Conservation (phyloP, 2,329 filamentous ascomycete species). For the Colletotrichum gigasporum region DNA sequence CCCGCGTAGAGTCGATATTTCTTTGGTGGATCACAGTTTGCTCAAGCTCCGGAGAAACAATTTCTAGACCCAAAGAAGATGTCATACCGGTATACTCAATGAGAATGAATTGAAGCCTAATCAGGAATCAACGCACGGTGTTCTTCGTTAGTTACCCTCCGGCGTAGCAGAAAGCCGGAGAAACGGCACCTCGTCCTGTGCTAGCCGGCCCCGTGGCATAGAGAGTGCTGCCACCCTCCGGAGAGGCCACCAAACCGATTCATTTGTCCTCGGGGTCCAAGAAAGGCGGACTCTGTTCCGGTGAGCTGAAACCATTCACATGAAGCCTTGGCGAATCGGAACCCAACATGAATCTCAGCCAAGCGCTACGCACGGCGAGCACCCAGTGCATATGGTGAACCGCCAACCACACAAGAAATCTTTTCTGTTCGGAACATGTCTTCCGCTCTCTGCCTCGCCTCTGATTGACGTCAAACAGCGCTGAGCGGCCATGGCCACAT, state of each 20-base stretch:
- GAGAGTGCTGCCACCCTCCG: background rate
- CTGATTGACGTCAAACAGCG: conserved; percentile 6
- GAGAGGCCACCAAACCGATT: background rate
- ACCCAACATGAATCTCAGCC: background rate
- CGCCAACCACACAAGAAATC: background rate
- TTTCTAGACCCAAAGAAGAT: background rate
- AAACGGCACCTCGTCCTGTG: background rate
- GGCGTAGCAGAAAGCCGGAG: background rate
- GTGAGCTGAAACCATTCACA: background rate
- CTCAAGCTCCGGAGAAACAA: background rate
- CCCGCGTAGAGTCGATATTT: background rate
- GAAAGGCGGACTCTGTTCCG: background rate
- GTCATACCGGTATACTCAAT: too few species aligned
- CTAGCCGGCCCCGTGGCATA: background rate
- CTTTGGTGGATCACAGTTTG: background rate
- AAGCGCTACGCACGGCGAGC: background rate
- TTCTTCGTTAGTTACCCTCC: background rate
- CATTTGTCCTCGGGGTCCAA: background rate
- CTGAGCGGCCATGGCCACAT: background rate
- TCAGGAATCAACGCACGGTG: background rate
- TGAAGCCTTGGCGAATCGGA: conserved; percentile 14
- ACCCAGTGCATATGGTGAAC: background rate
- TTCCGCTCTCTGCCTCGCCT: background rate
- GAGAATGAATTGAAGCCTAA: background rate
- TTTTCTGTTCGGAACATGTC: background rate